Percentiles rank a stretch among this genome's conserved stretches.
These are phyloP conservation scores for Diplocarpon mali DNA, from an alignment of 2,329 filamentous ascomycete species.

Conservation along the genomic window DNA sequence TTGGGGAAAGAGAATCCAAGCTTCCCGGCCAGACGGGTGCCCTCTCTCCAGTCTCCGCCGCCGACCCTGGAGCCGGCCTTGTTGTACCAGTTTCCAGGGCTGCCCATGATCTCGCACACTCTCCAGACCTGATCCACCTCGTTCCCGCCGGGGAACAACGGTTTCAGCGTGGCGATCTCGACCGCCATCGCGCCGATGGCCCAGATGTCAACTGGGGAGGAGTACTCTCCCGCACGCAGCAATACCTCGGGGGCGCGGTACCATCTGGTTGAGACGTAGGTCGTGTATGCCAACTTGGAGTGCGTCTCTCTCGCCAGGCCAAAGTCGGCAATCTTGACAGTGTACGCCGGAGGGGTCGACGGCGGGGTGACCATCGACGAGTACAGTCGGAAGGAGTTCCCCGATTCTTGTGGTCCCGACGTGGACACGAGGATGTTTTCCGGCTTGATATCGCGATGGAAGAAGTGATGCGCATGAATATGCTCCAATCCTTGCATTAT, in stretches of 20 bases:
- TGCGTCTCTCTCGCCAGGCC: slow-evolving; percentile 95
- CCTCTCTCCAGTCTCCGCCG: slow-evolving; percentile 95
- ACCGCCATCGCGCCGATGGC: slow-evolving; percentile 97
- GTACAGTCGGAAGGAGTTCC: slow-evolving; percentile 82
- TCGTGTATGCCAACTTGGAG: slow-evolving; percentile 92
- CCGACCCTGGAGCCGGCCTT: slow-evolving; percentile 79
- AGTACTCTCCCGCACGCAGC: slow-evolving; percentile 89
- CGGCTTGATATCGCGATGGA: slow-evolving; percentile 97
- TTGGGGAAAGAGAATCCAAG: slow-evolving; percentile 97
- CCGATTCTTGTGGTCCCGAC: slow-evolving; percentile 59
- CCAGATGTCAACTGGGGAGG: slow-evolving; percentile 96
- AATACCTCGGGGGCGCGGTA: slow-evolving; percentile 90
- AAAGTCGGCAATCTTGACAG: slow-evolving; percentile 98
- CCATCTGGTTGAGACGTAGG: slow-evolving; percentile 96
- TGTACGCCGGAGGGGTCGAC: slow-evolving; percentile 85
- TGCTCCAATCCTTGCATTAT: slow-evolving; percentile 94
- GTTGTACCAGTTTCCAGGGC: slow-evolving; percentile 95
- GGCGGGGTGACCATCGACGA: slow-evolving; percentile 89
- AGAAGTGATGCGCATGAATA: slow-evolving; percentile 94
- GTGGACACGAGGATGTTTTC: slow-evolving; percentile 98
- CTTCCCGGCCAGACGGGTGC: slow-evolving; percentile 84
- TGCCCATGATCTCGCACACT: slow-evolving; percentile 98
- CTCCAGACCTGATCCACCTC: slow-evolving; percentile 99
- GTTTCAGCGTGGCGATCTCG: slow-evolving; percentile 92
- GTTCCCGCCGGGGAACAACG: slow-evolving; percentile 92